These are phyloP conservation scores for Albophoma yamanashiensis DNA, from an alignment of 2,329 filamentous ascomycete genomes.

Conservation along the genomic window DNA sequence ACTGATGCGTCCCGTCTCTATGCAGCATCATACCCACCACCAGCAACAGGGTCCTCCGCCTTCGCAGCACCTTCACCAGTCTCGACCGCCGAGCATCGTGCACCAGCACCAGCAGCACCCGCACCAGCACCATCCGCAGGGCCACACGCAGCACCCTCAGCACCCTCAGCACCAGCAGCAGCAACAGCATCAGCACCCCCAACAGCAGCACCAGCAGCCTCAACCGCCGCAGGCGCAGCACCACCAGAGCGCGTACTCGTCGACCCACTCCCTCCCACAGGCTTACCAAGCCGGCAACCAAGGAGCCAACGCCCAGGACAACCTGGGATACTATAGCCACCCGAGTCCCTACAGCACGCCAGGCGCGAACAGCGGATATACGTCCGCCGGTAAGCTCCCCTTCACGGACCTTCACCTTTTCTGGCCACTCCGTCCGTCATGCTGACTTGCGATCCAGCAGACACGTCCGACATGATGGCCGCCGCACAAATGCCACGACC, in stretches of 20 bases:
- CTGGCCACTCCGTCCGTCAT: constrained; percentile 4
- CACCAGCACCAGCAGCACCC: constrained; percentile 44
- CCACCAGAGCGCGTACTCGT: constrained; percentile 58
- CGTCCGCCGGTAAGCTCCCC: constrained; percentile 63
- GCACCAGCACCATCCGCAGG: constrained; percentile 23
- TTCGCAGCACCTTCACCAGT: constrained; percentile 57
- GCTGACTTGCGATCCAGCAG: constrained; percentile 21
- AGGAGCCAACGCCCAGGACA: constrained; percentile 52
- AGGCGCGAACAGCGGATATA: constrained; percentile 73
- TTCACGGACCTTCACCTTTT: constrained; percentile 1
- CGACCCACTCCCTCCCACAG: constrained; percentile 52
- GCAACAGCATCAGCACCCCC: constrained; percentile 6
- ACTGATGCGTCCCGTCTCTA: constrained; percentile 52
- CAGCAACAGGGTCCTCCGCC: constrained; percentile 61
- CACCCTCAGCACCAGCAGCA: constrained; percentile 53
- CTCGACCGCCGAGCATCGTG: constrained; percentile 61
- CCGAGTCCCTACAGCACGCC: constrained; percentile 75
- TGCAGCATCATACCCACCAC: constrained; percentile 69
- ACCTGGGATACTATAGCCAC: constrained; percentile 64
- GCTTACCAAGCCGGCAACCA: constrained; percentile 59
- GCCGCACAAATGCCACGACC: constrained; percentile 59
- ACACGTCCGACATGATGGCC: constrained; percentile 58
- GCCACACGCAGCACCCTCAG: constrained; percentile 52
- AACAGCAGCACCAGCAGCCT: constrained; percentile 57
- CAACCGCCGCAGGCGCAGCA: constrained; percentile 34